Percentiles rank a stretch among this genome's conserved stretches.
Evolutionary conservation across 805 yeast species (phyloP).

Genomic region (Kodamaea kakaduensis): DNA sequence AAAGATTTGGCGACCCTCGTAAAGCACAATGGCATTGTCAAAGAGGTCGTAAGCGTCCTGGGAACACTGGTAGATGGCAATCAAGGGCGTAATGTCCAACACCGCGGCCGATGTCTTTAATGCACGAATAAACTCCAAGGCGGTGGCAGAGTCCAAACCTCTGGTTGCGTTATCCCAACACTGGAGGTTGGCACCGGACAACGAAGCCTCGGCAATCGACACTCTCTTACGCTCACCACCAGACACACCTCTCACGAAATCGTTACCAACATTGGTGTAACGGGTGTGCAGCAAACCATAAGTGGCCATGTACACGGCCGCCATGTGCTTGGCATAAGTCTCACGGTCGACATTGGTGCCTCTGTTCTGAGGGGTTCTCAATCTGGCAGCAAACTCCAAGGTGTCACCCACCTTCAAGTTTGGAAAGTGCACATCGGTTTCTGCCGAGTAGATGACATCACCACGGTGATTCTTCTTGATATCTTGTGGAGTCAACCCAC

Average conservation of each 20-base stretch:
- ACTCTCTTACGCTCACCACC: slow-evolving; percentile 89
- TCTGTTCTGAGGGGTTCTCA: slow-evolving; percentile 43
- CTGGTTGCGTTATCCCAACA: slow-evolving; percentile 84
- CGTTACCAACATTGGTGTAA: slow-evolving; percentile 59
- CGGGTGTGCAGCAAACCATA: slow-evolving; percentile 58
- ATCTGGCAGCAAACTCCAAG: slow-evolving; percentile 49
- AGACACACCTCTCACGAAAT: slow-evolving; percentile 66
- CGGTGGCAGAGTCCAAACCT: slow-evolving; percentile 83
- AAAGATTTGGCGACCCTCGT: slow-evolving; percentile 54
- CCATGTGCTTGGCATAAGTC: slow-evolving; percentile 20
- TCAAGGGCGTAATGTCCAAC: slow-evolving; percentile 48
- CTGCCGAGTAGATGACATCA: slow-evolving; percentile 45
- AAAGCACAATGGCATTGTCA: slow-evolving; percentile 58
- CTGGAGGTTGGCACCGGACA: slow-evolving; percentile 58
- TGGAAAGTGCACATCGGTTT: slow-evolving; percentile 56
- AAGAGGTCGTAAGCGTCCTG: slow-evolving; percentile 59
- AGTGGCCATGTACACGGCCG: slow-evolving; percentile 18
- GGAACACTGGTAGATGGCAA: slow-evolving; percentile 55
- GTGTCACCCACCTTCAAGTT: slow-evolving; percentile 54
- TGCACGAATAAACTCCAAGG: slow-evolving; percentile 67
- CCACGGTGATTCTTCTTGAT: slow-evolving; percentile 31
- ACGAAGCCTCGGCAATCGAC: slow-evolving; percentile 72
- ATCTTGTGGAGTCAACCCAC: slow-evolving; percentile 30
- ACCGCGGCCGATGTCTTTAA: slow-evolving; percentile 58
- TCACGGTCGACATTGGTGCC: slow-evolving; percentile 27